These are phyloP conservation scores for Fusarium beomiforme DNA, from an alignment of 2,329 filamentous ascomycete species.

Conservation along the genomic window DNA sequence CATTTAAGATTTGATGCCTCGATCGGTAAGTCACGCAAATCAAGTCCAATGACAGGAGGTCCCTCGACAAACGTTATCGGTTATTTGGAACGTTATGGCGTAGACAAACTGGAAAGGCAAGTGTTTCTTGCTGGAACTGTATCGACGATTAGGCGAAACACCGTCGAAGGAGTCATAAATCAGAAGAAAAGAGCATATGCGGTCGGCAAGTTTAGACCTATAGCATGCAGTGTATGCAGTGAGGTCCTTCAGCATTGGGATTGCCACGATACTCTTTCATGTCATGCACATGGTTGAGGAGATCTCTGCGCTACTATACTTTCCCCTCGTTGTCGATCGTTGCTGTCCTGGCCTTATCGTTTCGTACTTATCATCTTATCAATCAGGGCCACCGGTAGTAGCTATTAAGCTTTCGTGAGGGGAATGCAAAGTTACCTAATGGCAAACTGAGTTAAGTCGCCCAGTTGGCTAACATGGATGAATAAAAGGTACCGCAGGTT, in stretches of 20 bases:
- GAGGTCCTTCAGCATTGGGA: too few species aligned
- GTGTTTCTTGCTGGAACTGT: not conserved
- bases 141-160: not conserved
- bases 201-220: not conserved
- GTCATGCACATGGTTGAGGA: conserved; percentile 9
- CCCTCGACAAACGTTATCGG: not conserved
- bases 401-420: too few species aligned
- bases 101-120: not conserved
- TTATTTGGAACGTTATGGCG: not conserved
- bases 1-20: conserved; percentile 4
- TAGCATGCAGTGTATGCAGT: too few species aligned
- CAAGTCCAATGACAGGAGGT: not conserved
- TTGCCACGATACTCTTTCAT: not conserved
- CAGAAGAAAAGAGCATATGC: not conserved
- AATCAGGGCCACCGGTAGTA: not conserved
- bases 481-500: not conserved
- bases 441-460: not conserved
- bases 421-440: too few species aligned
- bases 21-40: conserved; percentile 26
- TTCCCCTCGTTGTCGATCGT: conserved; percentile 15
- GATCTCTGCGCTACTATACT: not conserved
- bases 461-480: not conserved
- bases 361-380: conserved; percentile 22
- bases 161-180: not conserved
- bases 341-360: conserved; percentile 10